A percentile compares a stretch with the other conserved stretches of the same genome.
These are phyloP conservation scores for Chimonanthus salicifolius DNA, from an alignment of 164 flowering plant genomes.

Conservation along the genomic window DNA sequence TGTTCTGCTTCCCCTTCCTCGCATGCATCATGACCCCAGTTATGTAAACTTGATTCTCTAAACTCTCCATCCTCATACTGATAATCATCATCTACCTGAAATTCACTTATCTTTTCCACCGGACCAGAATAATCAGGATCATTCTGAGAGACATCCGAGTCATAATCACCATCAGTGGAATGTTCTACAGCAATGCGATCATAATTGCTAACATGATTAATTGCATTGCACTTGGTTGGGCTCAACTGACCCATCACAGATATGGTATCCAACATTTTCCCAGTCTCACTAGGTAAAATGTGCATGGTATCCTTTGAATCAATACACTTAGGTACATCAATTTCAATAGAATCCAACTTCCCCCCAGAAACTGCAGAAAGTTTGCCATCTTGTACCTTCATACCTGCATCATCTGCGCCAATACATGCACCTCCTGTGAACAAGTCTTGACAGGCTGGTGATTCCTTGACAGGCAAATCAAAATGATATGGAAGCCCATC, in stretches of 20 bases:
- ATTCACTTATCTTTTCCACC: slow-evolving; percentile 14
- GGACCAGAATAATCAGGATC: slow-evolving; percentile 14
- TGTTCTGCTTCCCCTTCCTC: slow-evolving; percentile 48
- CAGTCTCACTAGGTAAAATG: slow-evolving; percentile 6
- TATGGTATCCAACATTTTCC: slow-evolving; percentile 1
- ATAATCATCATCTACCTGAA: slow-evolving; percentile 55
- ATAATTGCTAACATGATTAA: slow-evolving; percentile 16
- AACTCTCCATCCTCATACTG: slow-evolving; percentile 78
- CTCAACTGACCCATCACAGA: slow-evolving; percentile 10
- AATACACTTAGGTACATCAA: slow-evolving; percentile 2
- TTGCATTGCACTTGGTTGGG: slow-evolving; percentile 6
- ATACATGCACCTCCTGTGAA: slow-evolving; percentile 4
- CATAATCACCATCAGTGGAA: slow-evolving; percentile 19
- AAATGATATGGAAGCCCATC: background rate
- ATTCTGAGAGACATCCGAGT: slow-evolving; percentile 26
- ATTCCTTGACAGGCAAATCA: background rate
- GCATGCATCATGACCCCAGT: slow-evolving; percentile 42
- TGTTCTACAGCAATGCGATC: slow-evolving; percentile 12
- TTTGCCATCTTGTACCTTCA: slow-evolving; percentile 5
- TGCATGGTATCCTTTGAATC: slow-evolving; percentile 10
- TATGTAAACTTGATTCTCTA: slow-evolving; percentile 36
- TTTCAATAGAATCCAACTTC: slow-evolving; percentile 6
- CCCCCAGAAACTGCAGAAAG: slow-evolving; percentile 4
- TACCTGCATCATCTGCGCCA: slow-evolving; percentile 6
- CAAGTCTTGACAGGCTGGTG: slow-evolving; percentile 7